Evolutionary conservation across 2,329 filamentous ascomycete species (phyloP).

Genomic region (Geosmithia flava): DNA sequence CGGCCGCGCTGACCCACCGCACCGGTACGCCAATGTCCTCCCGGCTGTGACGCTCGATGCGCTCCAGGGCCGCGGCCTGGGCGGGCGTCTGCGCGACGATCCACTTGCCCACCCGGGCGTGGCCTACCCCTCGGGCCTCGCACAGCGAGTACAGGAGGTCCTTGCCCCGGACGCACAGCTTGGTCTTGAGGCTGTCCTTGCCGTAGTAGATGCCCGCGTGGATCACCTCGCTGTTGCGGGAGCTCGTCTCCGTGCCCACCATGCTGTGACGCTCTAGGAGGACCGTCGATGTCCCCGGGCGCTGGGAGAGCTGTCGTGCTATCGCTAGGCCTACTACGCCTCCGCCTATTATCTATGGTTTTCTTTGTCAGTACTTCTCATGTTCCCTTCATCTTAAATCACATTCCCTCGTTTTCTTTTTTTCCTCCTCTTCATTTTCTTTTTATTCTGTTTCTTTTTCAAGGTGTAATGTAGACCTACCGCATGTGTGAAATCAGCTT

Average conservation of each 20-base stretch:
- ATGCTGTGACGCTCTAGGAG: conserved; percentile 68
- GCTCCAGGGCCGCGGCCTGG: conserved; percentile 53
- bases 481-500: conserved; percentile 32
- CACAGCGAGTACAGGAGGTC: conserved; percentile 72
- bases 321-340: conserved; percentile 69
- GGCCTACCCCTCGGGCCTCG: conserved; percentile 49
- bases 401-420: no score
- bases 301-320: conserved; percentile 58
- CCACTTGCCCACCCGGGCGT: conserved; percentile 80
- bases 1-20: conserved; percentile 50
- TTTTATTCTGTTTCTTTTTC: neutral
- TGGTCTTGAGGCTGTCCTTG: conserved; percentile 61
- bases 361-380: neutral
- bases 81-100: conserved; percentile 72
- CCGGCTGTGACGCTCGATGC: conserved; percentile 32
- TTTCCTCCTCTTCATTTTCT: neutral
- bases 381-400: no score
- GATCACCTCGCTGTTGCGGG: conserved; percentile 90
- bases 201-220: conserved; percentile 94
- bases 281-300: conserved; percentile 52
- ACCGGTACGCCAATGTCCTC: conserved; percentile 48
- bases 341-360: conserved; percentile 38
- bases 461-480: conserved; percentile 15
- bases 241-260: conserved; percentile 76
- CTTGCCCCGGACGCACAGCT: conserved; percentile 68